These are phyloP conservation scores for Ogataea ganodermae DNA, from an alignment of 805 yeast species.

Conservation along the genomic window DNA sequence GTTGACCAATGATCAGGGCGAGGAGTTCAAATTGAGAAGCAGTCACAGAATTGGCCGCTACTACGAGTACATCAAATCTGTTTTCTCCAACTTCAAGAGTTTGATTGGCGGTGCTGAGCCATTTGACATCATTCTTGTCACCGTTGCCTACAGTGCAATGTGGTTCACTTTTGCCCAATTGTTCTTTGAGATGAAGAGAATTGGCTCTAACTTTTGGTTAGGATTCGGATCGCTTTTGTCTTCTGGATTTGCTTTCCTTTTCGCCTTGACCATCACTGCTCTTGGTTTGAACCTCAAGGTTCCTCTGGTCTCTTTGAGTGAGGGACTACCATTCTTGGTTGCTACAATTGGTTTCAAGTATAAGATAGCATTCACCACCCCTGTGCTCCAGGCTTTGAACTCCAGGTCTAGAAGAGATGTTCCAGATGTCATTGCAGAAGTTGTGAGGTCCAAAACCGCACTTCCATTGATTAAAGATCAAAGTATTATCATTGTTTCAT, in stretches of 20 bases:
- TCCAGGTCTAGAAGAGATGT: constrained; percentile 30
- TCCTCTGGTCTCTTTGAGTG: constrained; percentile 74
- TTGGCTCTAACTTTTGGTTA: constrained; percentile 88
- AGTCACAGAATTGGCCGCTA: constrained; percentile 57
- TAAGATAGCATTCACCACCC: constrained; percentile 69
- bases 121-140: constrained; percentile 78
- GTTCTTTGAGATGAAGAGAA: constrained; percentile 69
- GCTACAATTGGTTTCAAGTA: constrained; percentile 91
- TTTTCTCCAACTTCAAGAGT: constrained; percentile 42
- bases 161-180: constrained; percentile 75
- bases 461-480: constrained; percentile 72
- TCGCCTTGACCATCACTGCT: constrained; percentile 69
- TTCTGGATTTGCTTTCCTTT: constrained; percentile 79
- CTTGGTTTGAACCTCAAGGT: constrained; percentile 59
- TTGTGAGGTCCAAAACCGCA: constrained; percentile 40
- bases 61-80: constrained; percentile 49
- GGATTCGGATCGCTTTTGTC: constrained; percentile 77
- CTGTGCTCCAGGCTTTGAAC: constrained; percentile 47
- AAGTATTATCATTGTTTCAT: constrained; percentile 67
- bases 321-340: constrained; percentile 91
- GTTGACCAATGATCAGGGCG: constrained; percentile 40
- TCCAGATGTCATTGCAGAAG: constrained; percentile 34
- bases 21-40: constrained; percentile 63
- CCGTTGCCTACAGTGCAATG: constrained; percentile 85
- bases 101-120: constrained; percentile 74